Percentiles rank a stretch among this genome's conserved stretches.
Conservation (phyloP, 176 grass and related monocot genomes). For the Alloteropsis semialata region DNA sequence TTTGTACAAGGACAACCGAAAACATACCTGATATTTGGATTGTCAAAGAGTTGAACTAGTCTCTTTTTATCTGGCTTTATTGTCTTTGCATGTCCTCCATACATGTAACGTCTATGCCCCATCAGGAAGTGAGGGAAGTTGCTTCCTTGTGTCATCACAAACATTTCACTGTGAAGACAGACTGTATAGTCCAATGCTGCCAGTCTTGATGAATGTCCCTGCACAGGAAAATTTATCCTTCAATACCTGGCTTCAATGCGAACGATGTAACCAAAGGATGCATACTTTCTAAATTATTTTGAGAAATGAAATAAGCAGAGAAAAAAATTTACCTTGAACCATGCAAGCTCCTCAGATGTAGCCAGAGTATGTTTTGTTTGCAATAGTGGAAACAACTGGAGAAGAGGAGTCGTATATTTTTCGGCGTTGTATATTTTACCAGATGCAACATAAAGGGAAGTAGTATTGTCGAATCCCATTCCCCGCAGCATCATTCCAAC, state of each 20-base stretch:
- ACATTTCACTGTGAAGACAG: slow-evolving; percentile 64
- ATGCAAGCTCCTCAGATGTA: slow-evolving; percentile 68
- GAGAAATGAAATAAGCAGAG: background rate
- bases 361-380: slow-evolving; percentile 77
- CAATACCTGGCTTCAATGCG: background rate
- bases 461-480: slow-evolving; percentile 89
- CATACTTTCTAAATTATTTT: background rate
- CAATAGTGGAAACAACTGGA: slow-evolving; percentile 75
- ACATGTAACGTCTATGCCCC: slow-evolving; percentile 72
- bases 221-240: background rate
- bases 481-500: slow-evolving; percentile 97
- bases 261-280: background rate
- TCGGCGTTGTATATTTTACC: slow-evolving; percentile 76
- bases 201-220: slow-evolving; percentile 84
- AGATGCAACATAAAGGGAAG: slow-evolving; percentile 77
- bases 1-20: background rate
- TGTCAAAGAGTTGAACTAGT: slow-evolving; percentile 71
- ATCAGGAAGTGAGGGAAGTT: slow-evolving; percentile 95
- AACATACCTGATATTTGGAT: slow-evolving; percentile 63
- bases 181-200: slow-evolving; percentile 83
- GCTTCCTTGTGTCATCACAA: slow-evolving; percentile 89
- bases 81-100: slow-evolving; percentile 71
- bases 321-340: slow-evolving; percentile 53
- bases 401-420: slow-evolving; percentile 79
- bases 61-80: slow-evolving; percentile 86